Percentiles rank a stretch among this genome's conserved stretches.
Conservation (phyloP, 352 stramenopile genomes). For the Pythium utonaiense region DNA sequence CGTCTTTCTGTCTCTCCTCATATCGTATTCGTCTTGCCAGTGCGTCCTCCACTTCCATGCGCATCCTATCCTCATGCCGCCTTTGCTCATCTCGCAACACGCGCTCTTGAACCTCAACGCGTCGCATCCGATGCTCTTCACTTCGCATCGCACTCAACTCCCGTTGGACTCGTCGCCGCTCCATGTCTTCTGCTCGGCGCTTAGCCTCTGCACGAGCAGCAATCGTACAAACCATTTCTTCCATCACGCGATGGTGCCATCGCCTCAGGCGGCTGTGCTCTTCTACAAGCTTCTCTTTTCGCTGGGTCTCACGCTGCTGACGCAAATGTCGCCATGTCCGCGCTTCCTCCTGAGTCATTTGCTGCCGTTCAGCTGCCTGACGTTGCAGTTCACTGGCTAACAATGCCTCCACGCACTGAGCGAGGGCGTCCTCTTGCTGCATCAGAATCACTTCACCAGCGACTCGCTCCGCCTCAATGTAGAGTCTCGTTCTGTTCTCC, state of each 20-base stretch:
- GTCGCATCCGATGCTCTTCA: slow-evolving; percentile 38
- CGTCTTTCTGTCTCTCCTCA: not conserved
- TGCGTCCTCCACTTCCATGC: slow-evolving; percentile 38
- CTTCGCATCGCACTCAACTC: slow-evolving; percentile 42
- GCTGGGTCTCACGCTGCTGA: slow-evolving; percentile 3
- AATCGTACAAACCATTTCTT: slow-evolving; percentile 24
- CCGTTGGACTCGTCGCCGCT: slow-evolving; percentile 26
- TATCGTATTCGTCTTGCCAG: slow-evolving; percentile 5
- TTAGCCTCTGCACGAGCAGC: slow-evolving; percentile 8
- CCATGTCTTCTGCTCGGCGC: slow-evolving; percentile 18
- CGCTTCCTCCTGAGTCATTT: slow-evolving; percentile 16
- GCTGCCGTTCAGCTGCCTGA: not conserved
- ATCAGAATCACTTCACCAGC: not conserved
- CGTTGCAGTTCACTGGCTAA: not conserved
- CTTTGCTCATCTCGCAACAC: slow-evolving; percentile 18
- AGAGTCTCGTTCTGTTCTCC: slow-evolving; percentile 1
- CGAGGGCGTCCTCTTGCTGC: slow-evolving; percentile 6
- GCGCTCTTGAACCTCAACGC: slow-evolving; percentile 24
- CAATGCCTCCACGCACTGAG: not conserved
- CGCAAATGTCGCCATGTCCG: slow-evolving; percentile 1
- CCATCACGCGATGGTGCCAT: slow-evolving; percentile 24
- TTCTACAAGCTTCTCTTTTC: slow-evolving; percentile 18
- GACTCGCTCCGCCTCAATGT: not conserved
- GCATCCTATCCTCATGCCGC: slow-evolving; percentile 19
- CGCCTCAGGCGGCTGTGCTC: slow-evolving; percentile 23